These are phyloP conservation scores for Leptographium flavum DNA, from an alignment of 2,329 filamentous ascomycete genomes.

Conservation along the genomic window DNA sequence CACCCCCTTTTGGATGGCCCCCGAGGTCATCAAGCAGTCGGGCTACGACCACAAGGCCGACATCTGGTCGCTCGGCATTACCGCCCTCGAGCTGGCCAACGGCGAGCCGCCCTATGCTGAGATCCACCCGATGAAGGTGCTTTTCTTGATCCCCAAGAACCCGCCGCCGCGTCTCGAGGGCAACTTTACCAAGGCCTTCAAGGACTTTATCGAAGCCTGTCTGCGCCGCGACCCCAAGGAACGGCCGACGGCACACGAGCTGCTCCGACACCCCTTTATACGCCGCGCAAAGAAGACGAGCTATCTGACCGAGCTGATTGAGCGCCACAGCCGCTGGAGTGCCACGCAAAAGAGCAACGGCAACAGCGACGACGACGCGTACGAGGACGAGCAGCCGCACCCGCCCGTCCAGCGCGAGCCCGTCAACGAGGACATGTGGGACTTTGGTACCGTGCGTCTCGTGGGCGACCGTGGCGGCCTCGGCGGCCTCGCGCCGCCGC, in stretches of 20 bases:
- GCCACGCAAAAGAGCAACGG: slow-evolving; percentile 51
- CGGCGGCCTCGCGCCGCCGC: not conserved
- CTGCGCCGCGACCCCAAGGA: slow-evolving; percentile 81
- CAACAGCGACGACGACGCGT: slow-evolving; percentile 51
- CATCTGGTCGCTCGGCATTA: slow-evolving; percentile 94
- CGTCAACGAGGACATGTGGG: slow-evolving; percentile 81
- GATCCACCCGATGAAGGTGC: slow-evolving; percentile 96
- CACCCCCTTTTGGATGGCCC: slow-evolving; percentile 98
- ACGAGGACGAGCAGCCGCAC: slow-evolving; percentile 43
- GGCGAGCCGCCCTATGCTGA: slow-evolving; percentile 92
- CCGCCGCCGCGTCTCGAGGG: slow-evolving; percentile 69
- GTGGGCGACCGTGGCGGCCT: slow-evolving; percentile 43
- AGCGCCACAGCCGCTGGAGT: slow-evolving; percentile 77
- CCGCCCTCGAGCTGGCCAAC: slow-evolving; percentile 78
- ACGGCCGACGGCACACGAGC: slow-evolving; percentile 70
- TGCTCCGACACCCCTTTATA: slow-evolving; percentile 83
- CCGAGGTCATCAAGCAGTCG: slow-evolving; percentile 96
- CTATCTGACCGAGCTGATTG: slow-evolving; percentile 93
- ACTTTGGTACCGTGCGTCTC: slow-evolving; percentile 89
- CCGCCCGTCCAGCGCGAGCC: slow-evolving; percentile 38
- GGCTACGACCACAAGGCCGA: slow-evolving; percentile 97
- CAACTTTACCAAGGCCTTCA: slow-evolving; percentile 69
- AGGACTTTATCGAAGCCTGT: slow-evolving; percentile 73
- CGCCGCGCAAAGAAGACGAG: slow-evolving; percentile 85
- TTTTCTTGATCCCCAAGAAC: slow-evolving; percentile 94